phyloP scores from a whole-genome alignment of 768 basidiomycete genomes.

The Tephrocybe sp. region DNA sequence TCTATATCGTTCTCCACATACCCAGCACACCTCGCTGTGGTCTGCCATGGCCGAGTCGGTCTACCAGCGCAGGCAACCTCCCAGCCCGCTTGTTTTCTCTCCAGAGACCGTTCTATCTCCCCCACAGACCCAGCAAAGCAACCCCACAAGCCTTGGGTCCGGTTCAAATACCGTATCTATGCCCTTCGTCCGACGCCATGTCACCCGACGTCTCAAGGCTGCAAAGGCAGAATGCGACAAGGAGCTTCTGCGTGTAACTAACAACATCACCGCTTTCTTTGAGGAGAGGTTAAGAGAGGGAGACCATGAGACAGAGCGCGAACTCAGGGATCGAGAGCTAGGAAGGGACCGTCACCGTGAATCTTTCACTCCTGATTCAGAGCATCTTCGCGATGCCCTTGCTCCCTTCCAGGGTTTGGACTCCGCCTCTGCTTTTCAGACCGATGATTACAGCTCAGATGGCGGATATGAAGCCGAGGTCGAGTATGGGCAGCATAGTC shows the following conservation, averaged over 20 bases:
- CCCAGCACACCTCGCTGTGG: slow-evolving; percentile 20
- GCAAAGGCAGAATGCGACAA: slow-evolving; percentile 97
- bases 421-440: slow-evolving; percentile 52
- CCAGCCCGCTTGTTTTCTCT: slow-evolving; percentile 79
- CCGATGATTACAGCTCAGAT: slow-evolving; percentile 76
- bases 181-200: slow-evolving; percentile 91
- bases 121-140: slow-evolving; percentile 40
- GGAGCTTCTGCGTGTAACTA: slow-evolving; percentile 90
- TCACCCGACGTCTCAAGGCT: slow-evolving; percentile 86
- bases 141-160: slow-evolving; percentile 40
- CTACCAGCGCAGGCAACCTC: slow-evolving; percentile 55
- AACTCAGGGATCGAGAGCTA: slow-evolving; percentile 52
- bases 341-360: slow-evolving; percentile 50
- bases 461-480: slow-evolving; percentile 81
- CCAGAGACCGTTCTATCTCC: slow-evolving; percentile 62
- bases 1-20: slow-evolving; percentile 5
- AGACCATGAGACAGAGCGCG: slow-evolving; percentile 69
- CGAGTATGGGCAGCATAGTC: slow-evolving; percentile 62
- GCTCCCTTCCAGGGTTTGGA: slow-evolving; percentile 57
- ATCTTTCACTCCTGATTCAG: slow-evolving; percentile 52
- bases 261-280: slow-evolving; percentile 91
- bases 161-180: slow-evolving; percentile 80
- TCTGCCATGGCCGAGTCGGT: slow-evolving; percentile 49
- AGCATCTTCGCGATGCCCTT: slow-evolving; percentile 60
- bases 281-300: slow-evolving; percentile 84